Evolutionary conservation across 805 yeast species (phyloP).

Genomic region (Teunomyces stri): DNA sequence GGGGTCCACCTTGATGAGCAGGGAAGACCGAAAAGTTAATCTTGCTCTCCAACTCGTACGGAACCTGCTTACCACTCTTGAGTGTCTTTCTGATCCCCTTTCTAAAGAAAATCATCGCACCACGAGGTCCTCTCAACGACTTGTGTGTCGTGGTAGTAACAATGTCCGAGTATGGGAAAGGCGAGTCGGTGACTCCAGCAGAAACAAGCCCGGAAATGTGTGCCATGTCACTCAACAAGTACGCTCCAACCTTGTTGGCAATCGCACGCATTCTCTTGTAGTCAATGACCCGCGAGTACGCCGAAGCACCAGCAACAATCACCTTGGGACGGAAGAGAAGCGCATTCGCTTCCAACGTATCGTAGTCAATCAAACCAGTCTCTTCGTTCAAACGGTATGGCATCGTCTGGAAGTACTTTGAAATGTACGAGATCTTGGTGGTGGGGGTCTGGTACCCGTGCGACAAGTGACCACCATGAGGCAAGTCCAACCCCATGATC

Average conservation of each 20-base stretch:
- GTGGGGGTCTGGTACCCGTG: conserved; percentile 97
- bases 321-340: conserved; percentile 92
- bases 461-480: conserved; percentile 98
- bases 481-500: conserved; percentile 96
- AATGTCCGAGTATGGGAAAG: conserved; percentile 95
- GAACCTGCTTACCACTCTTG: conserved; percentile 89
- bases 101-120: conserved; percentile 99
- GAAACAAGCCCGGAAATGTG: conserved; percentile 95
- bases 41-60: conserved; percentile 88
- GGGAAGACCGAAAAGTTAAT: conserved; percentile 99
- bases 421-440: conserved; percentile 90
- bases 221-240: conserved; percentile 96
- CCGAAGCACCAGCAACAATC: conserved; percentile 96
- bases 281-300: conserved; percentile 94
- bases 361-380: conserved; percentile 96
- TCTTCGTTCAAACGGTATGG: conserved; percentile 91
- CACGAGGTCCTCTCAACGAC: conserved; percentile 98
- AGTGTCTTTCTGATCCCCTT: conserved; percentile 87
- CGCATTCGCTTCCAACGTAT: conserved; percentile 89
- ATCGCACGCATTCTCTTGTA: conserved; percentile 95
- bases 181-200: conserved; percentile 93
- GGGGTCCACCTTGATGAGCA: conserved; percentile 99
- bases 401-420: conserved; percentile 97
- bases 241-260: conserved; percentile 97
- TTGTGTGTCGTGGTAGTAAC: conserved; percentile 99